These are phyloP conservation scores for Ilex aquifolium DNA, from an alignment of 257 asterid genomes.

Conservation along the genomic window DNA sequence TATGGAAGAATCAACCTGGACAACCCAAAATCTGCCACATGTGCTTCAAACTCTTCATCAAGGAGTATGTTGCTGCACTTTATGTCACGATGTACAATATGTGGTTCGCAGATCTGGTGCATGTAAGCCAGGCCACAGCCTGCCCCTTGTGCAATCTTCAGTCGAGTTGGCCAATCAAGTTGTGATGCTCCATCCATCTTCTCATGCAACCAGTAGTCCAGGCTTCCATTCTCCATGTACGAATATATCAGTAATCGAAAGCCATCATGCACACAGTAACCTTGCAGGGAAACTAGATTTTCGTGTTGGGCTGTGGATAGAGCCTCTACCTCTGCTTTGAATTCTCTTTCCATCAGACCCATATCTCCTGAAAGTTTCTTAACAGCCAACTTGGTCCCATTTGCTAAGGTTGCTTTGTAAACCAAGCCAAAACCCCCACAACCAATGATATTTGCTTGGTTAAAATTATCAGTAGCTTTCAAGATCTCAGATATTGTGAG, in stretches of 20 bases:
- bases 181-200: slow-evolving; percentile 69
- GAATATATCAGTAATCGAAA: slow-evolving; percentile 71
- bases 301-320: slow-evolving; percentile 86
- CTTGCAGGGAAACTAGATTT: slow-evolving; percentile 80
- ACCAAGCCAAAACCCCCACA: slow-evolving; percentile 98
- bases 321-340: slow-evolving; percentile 93
- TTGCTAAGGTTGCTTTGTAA: slow-evolving; percentile 64
- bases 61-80: slow-evolving; percentile 95
- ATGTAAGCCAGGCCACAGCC: slow-evolving; percentile 87
- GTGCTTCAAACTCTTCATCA: slow-evolving; percentile 75
- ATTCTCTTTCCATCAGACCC: slow-evolving; percentile 95
- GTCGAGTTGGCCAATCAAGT: slow-evolving; percentile 81
- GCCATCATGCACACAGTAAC: slow-evolving; percentile 91
- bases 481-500: slow-evolving; percentile 66
- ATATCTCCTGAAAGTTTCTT: slow-evolving; percentile 94
- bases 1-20: slow-evolving; percentile 86
- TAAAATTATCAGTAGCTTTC: slow-evolving; percentile 87
- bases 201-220: slow-evolving; percentile 95
- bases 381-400: slow-evolving; percentile 75
- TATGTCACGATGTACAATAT: slow-evolving; percentile 87
- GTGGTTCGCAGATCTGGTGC: slow-evolving; percentile 91
- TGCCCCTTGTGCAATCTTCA: slow-evolving; percentile 68
- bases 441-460: slow-evolving; percentile 80
- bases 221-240: slow-evolving; percentile 93
- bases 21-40: slow-evolving; percentile 91